Base-by-base conservation (phyloP, 2,329 filamentous ascomycete species). In the Kalmusia sp. region DNA sequence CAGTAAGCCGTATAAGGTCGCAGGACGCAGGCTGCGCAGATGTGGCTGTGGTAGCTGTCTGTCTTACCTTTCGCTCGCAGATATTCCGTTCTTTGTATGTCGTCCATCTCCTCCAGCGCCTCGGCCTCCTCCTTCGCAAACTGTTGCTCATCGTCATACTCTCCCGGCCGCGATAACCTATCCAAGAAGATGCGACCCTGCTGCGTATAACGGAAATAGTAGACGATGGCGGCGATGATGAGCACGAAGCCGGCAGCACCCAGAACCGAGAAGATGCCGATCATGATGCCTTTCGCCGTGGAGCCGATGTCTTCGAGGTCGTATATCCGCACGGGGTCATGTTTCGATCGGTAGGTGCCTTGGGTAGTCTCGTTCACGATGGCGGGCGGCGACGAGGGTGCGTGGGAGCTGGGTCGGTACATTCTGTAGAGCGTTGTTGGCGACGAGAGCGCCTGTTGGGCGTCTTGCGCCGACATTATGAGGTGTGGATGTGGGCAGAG, bases 71-170 rank as follows among this genome's bases (percentile, higher is more conserved):
- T 98, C 49, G 95, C 93, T 78, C 95, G 86, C 59, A 96, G 75
- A 75, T 99, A 99, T 72, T 99, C 95, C 33, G 88, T 88, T 72
- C 91, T 82, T 70, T 93, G 86, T 77, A 97, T 82, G 65, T 98
- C 95, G 72, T 97, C 93, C 95, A 99, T 99, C 52, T 85, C 84
- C 80, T 96, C 93, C 73, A 99, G 79, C 53, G 95, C 95, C 76
- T 97, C 92, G 30, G 91, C 92, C 84, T 99, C 95, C 75, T 98
- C 95, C 70, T 91, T 87, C 60, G 88, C 84, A 79, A 96, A 97
- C 9, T 92, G 91, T 78, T 98, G 93, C 75, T 98, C 95, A 77
- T 99, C 95, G 73, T 99, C 95, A 75, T 92, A 99, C 77, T 98
- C 95, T 66, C 95, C 95, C 0, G 95, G 95, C 55, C 93, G 84